Base-by-base conservation (phyloP, 1,139 yeast genomes). In the Suhomyces chickasaworum region DNA sequence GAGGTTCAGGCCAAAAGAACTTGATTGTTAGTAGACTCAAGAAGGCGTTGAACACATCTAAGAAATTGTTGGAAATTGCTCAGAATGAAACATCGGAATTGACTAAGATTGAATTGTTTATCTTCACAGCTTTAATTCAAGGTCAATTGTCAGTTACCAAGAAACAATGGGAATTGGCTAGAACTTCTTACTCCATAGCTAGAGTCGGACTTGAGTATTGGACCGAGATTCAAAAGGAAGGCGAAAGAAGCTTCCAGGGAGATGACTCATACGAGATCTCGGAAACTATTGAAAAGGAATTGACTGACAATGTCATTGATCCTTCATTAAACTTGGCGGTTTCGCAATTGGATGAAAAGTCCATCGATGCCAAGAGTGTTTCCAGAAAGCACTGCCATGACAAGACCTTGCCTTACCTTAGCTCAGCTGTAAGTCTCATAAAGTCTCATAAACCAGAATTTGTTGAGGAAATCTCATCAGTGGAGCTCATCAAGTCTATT, bases 11-110 rank as follows among this genome's bases (percentile, higher is more conserved):
- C 6, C 65, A 77, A 42, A 78, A 73, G 61, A 78, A 75, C 49
- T 78, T 86, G 49, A 71, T 87, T 59, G 61, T 76, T 12, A 80
- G 91, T 32, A 86, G 88, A 64, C 76, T 86, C 53, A 87, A 85
- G 60, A 84, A 80, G 61, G 83, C 93, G 0, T 65, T 76, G 29
- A 62, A 65, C 42, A 72, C 74, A 45, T 69, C 78, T 27, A 64
- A 69, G 36, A 71, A 71, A 32, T 63, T 89, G 34, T 63, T 80
- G 27, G 63, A 63, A 1, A 59, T 82, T 7, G 66, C 75, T n/a
- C 49, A 56, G 12, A 61, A 68, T 39, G 66, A 77, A 59, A 38
- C 50, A 43, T 47, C 69, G 58, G 55, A 57, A 9, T 43, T 59
- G 10, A 71, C 65, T 34, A 64, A 71, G 48, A 61, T 86, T 29